Base-by-base conservation (phyloP, 2,329 filamentous ascomycete species). In the Neoscytalidium dimidiatum region DNA sequence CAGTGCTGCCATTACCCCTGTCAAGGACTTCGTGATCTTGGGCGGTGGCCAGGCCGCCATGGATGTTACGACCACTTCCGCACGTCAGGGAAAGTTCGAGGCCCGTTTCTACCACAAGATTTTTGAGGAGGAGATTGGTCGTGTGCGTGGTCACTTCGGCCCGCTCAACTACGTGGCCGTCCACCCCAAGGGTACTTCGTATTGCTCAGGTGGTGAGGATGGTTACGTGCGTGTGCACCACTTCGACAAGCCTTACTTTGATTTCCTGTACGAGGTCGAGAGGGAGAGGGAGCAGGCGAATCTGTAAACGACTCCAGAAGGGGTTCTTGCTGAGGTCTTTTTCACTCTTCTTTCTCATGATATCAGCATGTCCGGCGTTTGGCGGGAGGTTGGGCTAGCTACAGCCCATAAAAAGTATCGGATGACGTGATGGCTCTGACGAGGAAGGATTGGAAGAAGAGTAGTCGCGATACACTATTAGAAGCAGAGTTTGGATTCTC, bases 61-160 rank as follows among this genome's bases (percentile, higher is more conserved):
- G 92, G 94, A 98, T 77, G 95, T 99, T 81, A 99, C 95, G 66
- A 96, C 92, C 63, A 98, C 95, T 60, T 90, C 90, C 35, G 90
- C 93, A 57, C 88, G 95, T 71, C 95, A 99, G 85, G 95, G 95
- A 82, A 98, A 98, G 83, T 99, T 99, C 84, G 95, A 99, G 82
- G 95, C 95, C 49, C 90, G 95, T 70, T 99, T 99, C 86, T 99
- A 97, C 86, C 95, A 99, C 89, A 98, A 96, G 87, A 90, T 99
- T 79, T 98, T 99, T 79, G 93, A 97, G 82, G 94, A 99, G 81
- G 95, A 99, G 84, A 94, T 98, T 75, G 95, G 95, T 72, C 90
- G 95, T 84, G 95, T 99, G 69, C 88, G 93, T 77, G 95, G 95
- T 69, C 95, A 99, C 81, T 99, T 99, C 81, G 95, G 95, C 77